Percentiles rank a stretch among this genome's conserved stretches.
phyloP scores from a whole-genome alignment of 371 early-diverging fungal genomes.

The Sanchytrium tribonematis region DNA sequence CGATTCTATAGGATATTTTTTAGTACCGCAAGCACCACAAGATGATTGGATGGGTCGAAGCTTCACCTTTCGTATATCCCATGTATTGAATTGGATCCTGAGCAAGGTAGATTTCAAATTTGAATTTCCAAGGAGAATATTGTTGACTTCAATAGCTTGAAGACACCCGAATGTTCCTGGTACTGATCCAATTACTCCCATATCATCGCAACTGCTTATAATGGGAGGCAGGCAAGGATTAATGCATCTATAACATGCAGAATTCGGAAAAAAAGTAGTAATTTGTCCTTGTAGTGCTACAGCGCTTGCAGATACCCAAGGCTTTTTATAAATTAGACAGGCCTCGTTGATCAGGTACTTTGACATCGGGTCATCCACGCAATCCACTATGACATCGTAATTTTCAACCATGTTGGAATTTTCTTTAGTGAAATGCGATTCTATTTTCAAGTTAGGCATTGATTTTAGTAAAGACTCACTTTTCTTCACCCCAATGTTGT shows the following conservation, averaged over 20 bases:
- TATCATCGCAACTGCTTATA: slow-evolving; percentile 68
- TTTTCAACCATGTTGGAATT: slow-evolving; percentile 8
- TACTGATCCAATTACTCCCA: slow-evolving; percentile 88
- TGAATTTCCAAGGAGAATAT: slow-evolving; percentile 22
- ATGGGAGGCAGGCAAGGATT: slow-evolving; percentile 72
- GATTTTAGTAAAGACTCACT: slow-evolving; percentile 39
- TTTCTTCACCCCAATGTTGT: slow-evolving; percentile 44
- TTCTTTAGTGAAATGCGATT: not conserved
- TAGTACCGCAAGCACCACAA: slow-evolving; percentile 60
- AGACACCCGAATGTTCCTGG: slow-evolving; percentile 82
- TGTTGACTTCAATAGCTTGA: slow-evolving; percentile 83
- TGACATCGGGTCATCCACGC: slow-evolving; percentile 84
- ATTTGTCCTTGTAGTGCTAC: slow-evolving; percentile 78
- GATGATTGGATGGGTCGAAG: slow-evolving; percentile 31
- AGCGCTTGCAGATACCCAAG: slow-evolving; percentile 79
- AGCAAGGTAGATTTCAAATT: slow-evolving; percentile 3
- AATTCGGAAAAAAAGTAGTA: slow-evolving; percentile 16
- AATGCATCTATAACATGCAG: slow-evolving; percentile 93
- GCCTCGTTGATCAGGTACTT: slow-evolving; percentile 87
- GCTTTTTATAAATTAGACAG: slow-evolving; percentile 48
- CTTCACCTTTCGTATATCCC: slow-evolving; percentile 51
- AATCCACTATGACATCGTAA: slow-evolving; percentile 85
- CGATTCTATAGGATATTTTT: slow-evolving; percentile 1
- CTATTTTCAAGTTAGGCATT: slow-evolving; percentile 12
- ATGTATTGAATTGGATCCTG: slow-evolving; percentile 5